Evolutionary conservation across 352 stramenopile genomes (phyloP).

Genomic region (Peronosclerospora sorghi): DNA sequence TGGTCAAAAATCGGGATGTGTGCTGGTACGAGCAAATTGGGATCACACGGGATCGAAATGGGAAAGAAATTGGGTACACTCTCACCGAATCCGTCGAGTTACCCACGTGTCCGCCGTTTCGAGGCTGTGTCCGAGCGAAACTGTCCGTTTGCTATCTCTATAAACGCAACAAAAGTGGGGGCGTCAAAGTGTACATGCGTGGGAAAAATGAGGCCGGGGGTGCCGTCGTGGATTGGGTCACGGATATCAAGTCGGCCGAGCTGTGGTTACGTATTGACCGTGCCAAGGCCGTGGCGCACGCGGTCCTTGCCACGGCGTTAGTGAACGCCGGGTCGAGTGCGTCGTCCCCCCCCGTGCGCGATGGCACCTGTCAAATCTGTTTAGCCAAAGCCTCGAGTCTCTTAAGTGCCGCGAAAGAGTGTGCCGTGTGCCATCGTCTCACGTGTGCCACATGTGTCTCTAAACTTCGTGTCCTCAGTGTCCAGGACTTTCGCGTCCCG

Average conservation of each 20-base stretch:
- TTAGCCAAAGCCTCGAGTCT: slow-evolving; percentile 42
- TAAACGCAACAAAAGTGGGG: slow-evolving; percentile 58
- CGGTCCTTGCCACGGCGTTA: slow-evolving; percentile 45
- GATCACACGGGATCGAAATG: slow-evolving; percentile 49
- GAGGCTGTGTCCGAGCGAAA: slow-evolving; percentile 55
- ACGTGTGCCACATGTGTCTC: slow-evolving; percentile 53
- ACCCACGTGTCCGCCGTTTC: slow-evolving; percentile 48
- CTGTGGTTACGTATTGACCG: slow-evolving; percentile 59
- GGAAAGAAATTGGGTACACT: slow-evolving; percentile 75
- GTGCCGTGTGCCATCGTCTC: slow-evolving; percentile 46
- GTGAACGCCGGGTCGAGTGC: slow-evolving; percentile 35
- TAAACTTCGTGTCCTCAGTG: slow-evolving; percentile 52
- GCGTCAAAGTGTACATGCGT: slow-evolving; percentile 69
- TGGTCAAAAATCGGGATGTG: slow-evolving; percentile 71
- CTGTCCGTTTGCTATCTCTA: slow-evolving; percentile 70
- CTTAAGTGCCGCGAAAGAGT: slow-evolving; percentile 48
- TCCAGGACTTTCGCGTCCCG: slow-evolving; percentile 41
- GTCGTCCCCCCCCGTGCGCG: slow-evolving; percentile 12
- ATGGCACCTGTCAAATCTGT: slow-evolving; percentile 52
- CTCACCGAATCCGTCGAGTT: slow-evolving; percentile 68
- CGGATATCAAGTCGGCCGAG: slow-evolving; percentile 62
- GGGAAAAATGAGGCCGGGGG: slow-evolving; percentile 58
- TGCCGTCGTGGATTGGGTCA: slow-evolving; percentile 60
- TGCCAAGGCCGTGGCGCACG: slow-evolving; percentile 35
- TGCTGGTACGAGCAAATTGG: slow-evolving; percentile 75